phyloP scores from a whole-genome alignment of 2,329 filamentous ascomycete genomes.

The Magnaporthiopsis incrustans region DNA sequence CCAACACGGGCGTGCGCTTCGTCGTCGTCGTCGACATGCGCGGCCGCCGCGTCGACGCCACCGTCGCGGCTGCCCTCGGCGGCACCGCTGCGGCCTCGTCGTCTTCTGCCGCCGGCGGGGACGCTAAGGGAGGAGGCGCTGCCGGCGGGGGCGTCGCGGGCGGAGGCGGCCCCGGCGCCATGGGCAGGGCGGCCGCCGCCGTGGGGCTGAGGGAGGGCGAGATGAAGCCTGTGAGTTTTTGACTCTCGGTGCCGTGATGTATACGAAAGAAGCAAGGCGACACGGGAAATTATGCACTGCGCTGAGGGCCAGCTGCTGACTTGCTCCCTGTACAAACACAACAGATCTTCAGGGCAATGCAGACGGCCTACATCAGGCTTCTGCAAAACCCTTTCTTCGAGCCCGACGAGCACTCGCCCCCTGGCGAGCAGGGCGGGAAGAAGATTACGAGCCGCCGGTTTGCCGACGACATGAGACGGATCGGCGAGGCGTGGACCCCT shows the following conservation, averaged over 20 bases:
- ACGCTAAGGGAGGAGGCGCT: constrained; percentile 32
- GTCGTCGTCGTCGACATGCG: constrained; percentile 88
- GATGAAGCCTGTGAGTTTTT: constrained; percentile 60
- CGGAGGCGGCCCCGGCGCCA: neutral
- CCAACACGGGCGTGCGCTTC: constrained; percentile 89
- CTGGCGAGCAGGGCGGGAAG: constrained; percentile 44
- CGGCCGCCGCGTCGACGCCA: constrained; percentile 47
- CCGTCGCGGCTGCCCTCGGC: constrained; percentile 3
- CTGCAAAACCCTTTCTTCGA: constrained; percentile 93
- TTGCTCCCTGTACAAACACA: neutral
- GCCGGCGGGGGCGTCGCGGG: constrained; percentile 49
- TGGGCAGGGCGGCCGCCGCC: constrained; percentile 22
- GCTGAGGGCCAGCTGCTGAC: neutral
- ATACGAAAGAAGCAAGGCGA: neutral
- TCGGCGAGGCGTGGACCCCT: constrained; percentile 78
- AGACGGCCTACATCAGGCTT: constrained; percentile 82
- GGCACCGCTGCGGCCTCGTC: neutral
- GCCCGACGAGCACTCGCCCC: constrained; percentile 71
- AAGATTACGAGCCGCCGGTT: constrained; percentile 80
- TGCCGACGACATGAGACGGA: constrained; percentile 70
- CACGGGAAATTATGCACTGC: neutral
- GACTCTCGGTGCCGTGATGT: constrained; percentile 16
- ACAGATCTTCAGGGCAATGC: constrained; percentile 72
- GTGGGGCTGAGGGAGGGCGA: constrained; percentile 77
- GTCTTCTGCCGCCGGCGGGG: neutral